phyloP scores from a whole-genome alignment of 2,329 filamentous ascomycete species.

The Penicillium sumatraense region DNA sequence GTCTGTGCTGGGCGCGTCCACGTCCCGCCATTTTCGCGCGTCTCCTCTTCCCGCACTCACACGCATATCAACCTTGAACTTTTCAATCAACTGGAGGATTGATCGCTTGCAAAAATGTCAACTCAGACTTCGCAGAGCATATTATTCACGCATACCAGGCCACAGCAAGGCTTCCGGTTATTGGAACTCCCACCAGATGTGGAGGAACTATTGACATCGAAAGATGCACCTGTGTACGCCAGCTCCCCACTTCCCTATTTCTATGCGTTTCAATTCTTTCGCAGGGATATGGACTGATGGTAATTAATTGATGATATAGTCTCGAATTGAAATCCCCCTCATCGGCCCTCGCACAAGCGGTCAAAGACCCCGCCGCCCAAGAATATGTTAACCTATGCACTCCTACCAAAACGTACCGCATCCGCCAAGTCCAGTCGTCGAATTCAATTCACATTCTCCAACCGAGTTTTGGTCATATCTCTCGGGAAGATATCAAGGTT shows the following conservation, averaged over 20 bases:
- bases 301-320: constrained; percentile 26
- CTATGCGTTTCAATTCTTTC: neutral
- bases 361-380: constrained; percentile 28
- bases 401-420: constrained; percentile 58
- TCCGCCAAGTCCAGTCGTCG: constrained; percentile 69
- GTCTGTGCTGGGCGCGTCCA: constrained; percentile 37
- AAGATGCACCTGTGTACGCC: constrained; percentile 46
- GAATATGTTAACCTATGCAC: constrained; percentile 64
- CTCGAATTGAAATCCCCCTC: constrained; percentile 50
- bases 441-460: constrained; percentile 64
- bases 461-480: constrained; percentile 42
- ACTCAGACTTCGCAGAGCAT: constrained; percentile 43
- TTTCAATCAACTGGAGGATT: neutral
- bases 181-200: constrained; percentile 65
- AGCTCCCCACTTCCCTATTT: neutral
- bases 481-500: constrained; percentile 33
- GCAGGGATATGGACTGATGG: neutral
- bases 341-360: constrained; percentile 32
- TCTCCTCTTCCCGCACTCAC: constrained; percentile 6
- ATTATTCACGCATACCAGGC: constrained; percentile 46
- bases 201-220: constrained; percentile 56
- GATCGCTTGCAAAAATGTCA: constrained; percentile 35
- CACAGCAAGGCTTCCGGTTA: constrained; percentile 60
- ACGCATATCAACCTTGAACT: constrained; percentile 4
- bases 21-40: constrained; percentile 11